Evolutionary conservation across 352 stramenopile species (phyloP), one percentile per base, ranked within the genome.

Genomic region (Elongisporangium prolatum): DNA sequence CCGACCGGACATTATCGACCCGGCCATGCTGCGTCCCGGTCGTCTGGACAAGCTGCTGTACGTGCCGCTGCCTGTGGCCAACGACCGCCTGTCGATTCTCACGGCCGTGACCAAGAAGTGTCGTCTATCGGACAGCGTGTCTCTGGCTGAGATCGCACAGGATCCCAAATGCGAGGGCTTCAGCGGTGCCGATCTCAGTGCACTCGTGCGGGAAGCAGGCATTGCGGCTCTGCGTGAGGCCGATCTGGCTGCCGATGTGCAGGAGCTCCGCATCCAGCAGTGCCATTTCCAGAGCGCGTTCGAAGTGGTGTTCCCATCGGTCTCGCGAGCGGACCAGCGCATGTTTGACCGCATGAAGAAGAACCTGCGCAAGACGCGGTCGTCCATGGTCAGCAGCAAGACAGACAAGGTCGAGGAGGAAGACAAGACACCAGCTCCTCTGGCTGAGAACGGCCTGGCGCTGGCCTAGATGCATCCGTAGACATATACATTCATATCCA

Each of bases 41-140:
- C 92, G 98, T 40, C 79, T 99, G 9, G 98, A 99, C 71, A 99
- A 99, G 67, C 77, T 99, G 14, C 75, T 99, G 0, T 99, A 99
- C 73, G 97, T 99, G 50, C 95, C 97, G 20, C 77, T 99, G 52
- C 98, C 98, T 0, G 77, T 77, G 17, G 72, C 91, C 1, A 73
- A 50, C 17, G 85, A 88, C 24, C 82, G 85, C 17, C 64, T 81
- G 25, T 66, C 82, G 62, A 99, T 99, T 70, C 77, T 99, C 24
- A 87, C 73, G 56, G 98, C 95, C 9, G 64, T 98, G 34, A 88
- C 89, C 8, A 80, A 69, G 18, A 93, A 93, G 34, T 89, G 75
- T 22, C 70, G 69, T 0, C 50, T 95, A 47, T 69, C 83, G n/a
- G 28, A 73, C 25, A 65, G 61, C 2, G 72, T 99, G 8, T 79